A percentile compares a stretch with the other conserved stretches of the same genome.
phyloP scores from a whole-genome alignment of 116 monocot species.

The Trichopus zeylanicus region DNA sequence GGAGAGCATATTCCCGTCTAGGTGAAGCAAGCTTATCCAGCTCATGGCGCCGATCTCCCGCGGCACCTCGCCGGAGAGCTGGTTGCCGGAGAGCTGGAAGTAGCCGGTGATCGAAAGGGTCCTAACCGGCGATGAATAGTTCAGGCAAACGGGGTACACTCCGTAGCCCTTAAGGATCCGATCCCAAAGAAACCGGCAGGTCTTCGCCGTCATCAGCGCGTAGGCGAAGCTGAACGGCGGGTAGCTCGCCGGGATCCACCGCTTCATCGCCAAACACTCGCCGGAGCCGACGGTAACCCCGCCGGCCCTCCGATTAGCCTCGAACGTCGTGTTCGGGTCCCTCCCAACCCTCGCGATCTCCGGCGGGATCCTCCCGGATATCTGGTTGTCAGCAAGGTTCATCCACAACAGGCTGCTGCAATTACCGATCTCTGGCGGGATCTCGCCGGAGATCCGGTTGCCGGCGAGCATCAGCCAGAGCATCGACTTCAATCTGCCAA shows the following conservation, averaged over 20 bases:
- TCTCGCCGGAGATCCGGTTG: constrained; percentile 51
- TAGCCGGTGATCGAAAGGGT: constrained; percentile 57
- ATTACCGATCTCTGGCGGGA: constrained; percentile 71
- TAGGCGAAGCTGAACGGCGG: constrained; percentile 74
- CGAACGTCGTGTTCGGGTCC: constrained; percentile 49
- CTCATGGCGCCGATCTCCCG: constrained; percentile 37
- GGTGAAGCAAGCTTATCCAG: constrained; percentile 47
- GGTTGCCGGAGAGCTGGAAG: constrained; percentile 58
- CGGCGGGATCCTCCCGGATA: constrained; percentile 47
- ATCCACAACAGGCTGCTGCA: constrained; percentile 75
- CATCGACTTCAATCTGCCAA: constrained; percentile 56
- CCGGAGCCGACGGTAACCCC: constrained; percentile 33
- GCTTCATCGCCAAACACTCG: constrained; percentile 62
- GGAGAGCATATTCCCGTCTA: constrained; percentile 40
- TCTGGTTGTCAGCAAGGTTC: constrained; percentile 59
- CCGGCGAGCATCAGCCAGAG: constrained; percentile 67
- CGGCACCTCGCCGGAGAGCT: constrained; percentile 54
- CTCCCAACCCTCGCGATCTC: constrained; percentile 43
- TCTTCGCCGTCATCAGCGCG: constrained; percentile 50
- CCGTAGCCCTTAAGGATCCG: constrained; percentile 45
- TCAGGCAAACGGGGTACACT: constrained; percentile 44
- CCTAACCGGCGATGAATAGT: constrained; percentile 22
- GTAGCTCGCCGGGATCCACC: constrained; percentile 69
- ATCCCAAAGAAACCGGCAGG: constrained; percentile 52
- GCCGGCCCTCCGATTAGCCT: constrained; percentile 20